Evolutionary conservation across 176 grass and related monocot genomes (phyloP).

Genomic region (Lolium perenne): DNA sequence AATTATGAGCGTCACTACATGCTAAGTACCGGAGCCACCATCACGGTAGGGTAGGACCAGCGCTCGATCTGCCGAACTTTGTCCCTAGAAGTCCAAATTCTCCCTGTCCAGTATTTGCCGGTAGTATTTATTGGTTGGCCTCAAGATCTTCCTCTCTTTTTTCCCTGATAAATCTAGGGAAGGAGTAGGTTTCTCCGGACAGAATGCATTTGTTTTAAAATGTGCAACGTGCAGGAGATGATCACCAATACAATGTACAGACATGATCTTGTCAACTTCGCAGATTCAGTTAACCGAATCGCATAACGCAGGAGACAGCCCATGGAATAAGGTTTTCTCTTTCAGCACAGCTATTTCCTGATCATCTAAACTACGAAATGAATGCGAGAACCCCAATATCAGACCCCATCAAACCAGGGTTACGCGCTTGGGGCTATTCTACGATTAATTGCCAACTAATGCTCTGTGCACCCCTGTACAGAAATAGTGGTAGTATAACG

Average conservation of each 20-base stretch:
- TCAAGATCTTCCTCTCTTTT: background rate
- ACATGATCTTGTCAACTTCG: background rate
- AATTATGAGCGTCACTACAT: constrained; percentile 7
- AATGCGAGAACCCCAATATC: background rate
- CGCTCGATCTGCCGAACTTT: background rate
- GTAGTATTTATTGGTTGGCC: constrained; percentile 12
- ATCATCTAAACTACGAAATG: background rate
- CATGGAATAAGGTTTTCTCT: constrained; percentile 20
- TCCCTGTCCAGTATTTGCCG: background rate
- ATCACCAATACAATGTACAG: background rate
- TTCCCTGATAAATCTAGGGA: background rate
- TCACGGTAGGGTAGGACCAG: constrained; percentile 31
- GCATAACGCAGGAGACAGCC: background rate
- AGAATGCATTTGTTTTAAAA: background rate
- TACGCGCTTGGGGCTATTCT: constrained; percentile 14
- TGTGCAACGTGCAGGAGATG: background rate
- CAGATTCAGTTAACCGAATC: background rate
- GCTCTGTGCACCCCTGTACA: background rate
- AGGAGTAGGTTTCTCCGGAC: background rate
- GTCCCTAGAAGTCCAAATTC: background rate
- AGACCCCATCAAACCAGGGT: background rate
- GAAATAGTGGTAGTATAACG: background rate
- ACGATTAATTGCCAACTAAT: background rate
- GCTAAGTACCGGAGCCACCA: constrained; percentile 7
- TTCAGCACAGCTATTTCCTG: constrained; percentile 24